Evolutionary conservation across 192 early-diverging fungal species (phyloP).

Genomic region (Coemansia guatemalensis): DNA sequence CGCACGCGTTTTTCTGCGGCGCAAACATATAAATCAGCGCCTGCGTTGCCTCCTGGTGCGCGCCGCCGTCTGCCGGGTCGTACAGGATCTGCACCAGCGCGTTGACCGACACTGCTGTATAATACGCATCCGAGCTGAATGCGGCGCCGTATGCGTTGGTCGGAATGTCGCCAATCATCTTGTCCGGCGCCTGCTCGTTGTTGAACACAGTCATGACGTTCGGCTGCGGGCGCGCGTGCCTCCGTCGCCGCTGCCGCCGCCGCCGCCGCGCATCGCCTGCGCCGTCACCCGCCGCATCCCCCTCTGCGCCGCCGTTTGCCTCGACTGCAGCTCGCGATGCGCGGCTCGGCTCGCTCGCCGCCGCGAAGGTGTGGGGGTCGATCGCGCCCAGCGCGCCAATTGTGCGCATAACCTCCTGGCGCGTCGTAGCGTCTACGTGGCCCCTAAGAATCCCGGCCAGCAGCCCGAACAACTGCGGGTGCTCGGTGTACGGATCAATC

Average conservation of each 20-base stretch:
- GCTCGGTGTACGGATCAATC: constrained; percentile 89
- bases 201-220: constrained; percentile 34
- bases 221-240: constrained; percentile 15
- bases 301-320: not conserved
- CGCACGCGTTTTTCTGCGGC: constrained; percentile 54
- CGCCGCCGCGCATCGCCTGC: not conserved
- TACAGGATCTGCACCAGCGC: constrained; percentile 87
- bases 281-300: not conserved
- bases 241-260: not conserved
- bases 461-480: constrained; percentile 76
- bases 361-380: constrained; percentile 72
- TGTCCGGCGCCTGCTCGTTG: constrained; percentile 22
- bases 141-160: constrained; percentile 21
- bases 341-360: not conserved
- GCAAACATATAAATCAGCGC: constrained; percentile 95
- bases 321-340: not conserved
- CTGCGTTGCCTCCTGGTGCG: constrained; percentile 85
- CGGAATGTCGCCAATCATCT: constrained; percentile 33
- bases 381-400: constrained; percentile 93
- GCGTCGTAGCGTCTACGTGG: constrained; percentile 70
- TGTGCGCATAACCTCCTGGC: constrained; percentile 83
- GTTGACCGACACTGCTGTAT: constrained; percentile 86
- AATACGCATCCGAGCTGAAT: constrained; percentile 73
- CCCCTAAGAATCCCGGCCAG: constrained; percentile 82
- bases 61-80: constrained; percentile 74